Conservation (phyloP, 805 yeast genomes). For the Saccharomycopsis javanensis region DNA sequence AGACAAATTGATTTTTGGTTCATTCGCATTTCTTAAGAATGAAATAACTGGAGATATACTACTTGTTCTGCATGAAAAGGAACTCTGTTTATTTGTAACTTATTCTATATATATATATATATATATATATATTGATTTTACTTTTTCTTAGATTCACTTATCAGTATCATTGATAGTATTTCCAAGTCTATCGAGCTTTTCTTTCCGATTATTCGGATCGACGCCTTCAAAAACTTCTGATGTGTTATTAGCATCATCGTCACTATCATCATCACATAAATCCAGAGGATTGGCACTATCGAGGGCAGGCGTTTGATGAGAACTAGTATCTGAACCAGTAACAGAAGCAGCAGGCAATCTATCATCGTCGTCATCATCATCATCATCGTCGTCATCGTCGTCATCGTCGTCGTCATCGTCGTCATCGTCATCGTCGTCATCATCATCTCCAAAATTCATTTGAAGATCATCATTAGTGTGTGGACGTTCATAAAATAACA, state of each 20-base stretch:
- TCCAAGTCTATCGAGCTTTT: neutral
- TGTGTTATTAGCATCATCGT: neutral
- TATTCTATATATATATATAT: neutral
- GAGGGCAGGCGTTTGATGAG: constrained; percentile 1
- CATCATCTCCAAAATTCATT: constrained; percentile 16
- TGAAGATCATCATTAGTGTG: constrained; percentile 27
- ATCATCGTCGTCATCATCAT: constrained; percentile 8
- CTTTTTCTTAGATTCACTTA: too few species aligned
- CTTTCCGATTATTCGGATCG: neutral
- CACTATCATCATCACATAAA: neutral
- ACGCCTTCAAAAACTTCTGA: neutral
- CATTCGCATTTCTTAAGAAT: too few species aligned
- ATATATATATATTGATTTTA: too few species aligned
- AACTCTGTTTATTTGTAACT: neutral
- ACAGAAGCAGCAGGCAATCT: neutral
- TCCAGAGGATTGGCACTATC: neutral
- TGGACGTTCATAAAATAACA: constrained; percentile 76
- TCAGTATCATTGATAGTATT: neutral
- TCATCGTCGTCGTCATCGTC: constrained; percentile 12
- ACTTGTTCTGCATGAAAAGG: neutral
- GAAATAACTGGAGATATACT: too few species aligned
- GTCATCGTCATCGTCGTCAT: constrained; percentile 22
- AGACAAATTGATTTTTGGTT: too few species aligned
- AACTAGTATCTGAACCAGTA: neutral
- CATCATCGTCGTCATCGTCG: constrained; percentile 12